Evolutionary conservation across 192 early-diverging fungal species (phyloP), one percentile per base, ranked within the genome.

Genomic region (Physocladia obscura): DNA sequence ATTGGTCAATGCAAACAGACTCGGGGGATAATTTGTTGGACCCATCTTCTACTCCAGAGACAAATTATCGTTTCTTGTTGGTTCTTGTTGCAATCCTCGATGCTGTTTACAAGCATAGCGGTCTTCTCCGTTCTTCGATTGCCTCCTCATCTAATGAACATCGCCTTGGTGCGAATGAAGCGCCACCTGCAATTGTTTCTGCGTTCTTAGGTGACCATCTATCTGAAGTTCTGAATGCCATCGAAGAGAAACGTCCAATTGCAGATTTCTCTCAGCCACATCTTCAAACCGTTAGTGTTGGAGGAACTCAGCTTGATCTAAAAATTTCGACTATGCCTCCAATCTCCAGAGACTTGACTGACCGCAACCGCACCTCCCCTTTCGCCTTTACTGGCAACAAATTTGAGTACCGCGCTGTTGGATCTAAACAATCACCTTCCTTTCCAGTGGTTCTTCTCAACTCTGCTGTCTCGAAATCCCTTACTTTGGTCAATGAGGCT

Each of bases 351-450:
- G 97, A 99, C 81, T 80, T 99, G 75, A 99, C 97, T 21, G 97
- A 99, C 82, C 94, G 97, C 83, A 99, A 99, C 90, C 93, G 95
- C 75, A 99, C 97, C 32, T 97, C 94, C 57, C 95, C 97, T 38
- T 97, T 99, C 64, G 97, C 97, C 57, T 99, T 99, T 79, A 99
- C 97, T 64, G 97, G 97, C 40, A 99, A 99, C 91, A 99, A 99
- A 88, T 99, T 99, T 71, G 97, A 99, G 87, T 98, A 97, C 93
- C 37, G 62, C 17, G 40, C 97, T 44, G 95, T 97, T 30, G 97
- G 97, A 44, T 95, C 97, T 70, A 96, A 96, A 85, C 94, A 96
- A 82, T 95, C 94, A 22, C 92, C 94, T 30, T 93, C 97, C 37
- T 97, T 97, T 90, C 95, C 97, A 17, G 89, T 94, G 50, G 92